Conservation (phyloP, 169 alveolate species). For the Plasmodium inui region DNA sequence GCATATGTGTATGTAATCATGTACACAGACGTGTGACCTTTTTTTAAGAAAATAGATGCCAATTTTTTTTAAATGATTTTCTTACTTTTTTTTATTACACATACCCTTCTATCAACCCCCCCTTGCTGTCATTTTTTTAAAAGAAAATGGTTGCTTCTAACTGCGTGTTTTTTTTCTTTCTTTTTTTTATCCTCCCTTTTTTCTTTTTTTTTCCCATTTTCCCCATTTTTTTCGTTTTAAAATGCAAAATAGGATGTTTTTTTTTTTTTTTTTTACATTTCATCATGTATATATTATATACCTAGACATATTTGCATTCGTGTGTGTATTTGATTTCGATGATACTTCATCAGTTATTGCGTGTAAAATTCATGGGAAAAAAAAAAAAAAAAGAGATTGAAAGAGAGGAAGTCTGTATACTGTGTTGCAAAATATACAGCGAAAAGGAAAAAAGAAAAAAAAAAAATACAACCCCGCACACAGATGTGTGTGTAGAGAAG, state of each 20-base stretch:
- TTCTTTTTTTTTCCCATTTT: conserved; percentile 7
- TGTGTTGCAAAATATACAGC: not conserved
- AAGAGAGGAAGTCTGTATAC: not conserved
- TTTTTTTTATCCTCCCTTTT: conserved; percentile 6
- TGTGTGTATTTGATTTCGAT: conserved; percentile 34
- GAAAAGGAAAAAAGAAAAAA: not conserved
- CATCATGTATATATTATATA: not conserved
- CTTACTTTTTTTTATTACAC: not conserved
- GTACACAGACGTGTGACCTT: not conserved
- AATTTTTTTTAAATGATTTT: conserved; percentile 26
- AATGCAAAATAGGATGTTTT: not conserved
- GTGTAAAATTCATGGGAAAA: conserved; percentile 1
- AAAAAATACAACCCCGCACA: not conserved
- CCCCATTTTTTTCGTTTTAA: conserved; percentile 27
- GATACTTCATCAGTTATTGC: conserved; percentile 25
- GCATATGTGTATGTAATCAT: not conserved
- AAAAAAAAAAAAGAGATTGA: not conserved
- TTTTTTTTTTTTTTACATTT: conserved; percentile 28
- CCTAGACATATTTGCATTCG: not conserved
- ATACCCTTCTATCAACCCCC: not conserved
- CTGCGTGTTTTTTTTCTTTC: not conserved
- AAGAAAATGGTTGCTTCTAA: not conserved
- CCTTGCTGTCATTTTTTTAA: conserved; percentile 25
- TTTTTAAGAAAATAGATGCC: not conserved
- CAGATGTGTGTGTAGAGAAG: not conserved